Conservation (phyloP, 1,284 basidiomycete genomes). For the Fomitopsis betulina region DNA sequence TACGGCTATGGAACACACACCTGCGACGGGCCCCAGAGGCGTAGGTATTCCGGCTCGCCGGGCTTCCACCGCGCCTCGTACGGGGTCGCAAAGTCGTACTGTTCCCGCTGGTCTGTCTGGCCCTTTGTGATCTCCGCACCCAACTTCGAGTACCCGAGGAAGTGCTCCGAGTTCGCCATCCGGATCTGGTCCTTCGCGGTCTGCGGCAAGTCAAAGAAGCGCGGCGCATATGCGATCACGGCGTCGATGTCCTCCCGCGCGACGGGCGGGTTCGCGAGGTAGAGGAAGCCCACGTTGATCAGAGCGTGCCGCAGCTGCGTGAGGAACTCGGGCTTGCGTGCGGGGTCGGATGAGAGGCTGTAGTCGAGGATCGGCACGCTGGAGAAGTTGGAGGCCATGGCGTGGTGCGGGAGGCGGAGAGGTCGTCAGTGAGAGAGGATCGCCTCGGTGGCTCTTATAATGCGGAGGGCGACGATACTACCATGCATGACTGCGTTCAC, state of each 20-base stretch:
- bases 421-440: background rate
- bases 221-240: conserved; percentile 49
- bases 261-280: conserved; percentile 54
- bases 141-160: conserved; percentile 60
- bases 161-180: conserved; percentile 62
- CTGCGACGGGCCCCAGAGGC: conserved; percentile 62
- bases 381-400: conserved; percentile 36
- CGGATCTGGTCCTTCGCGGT: conserved; percentile 53
- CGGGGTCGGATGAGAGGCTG: conserved; percentile 33
- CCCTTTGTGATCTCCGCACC: conserved; percentile 65
- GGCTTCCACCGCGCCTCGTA: conserved; percentile 45
- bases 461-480: background rate
- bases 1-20: conserved; percentile 28
- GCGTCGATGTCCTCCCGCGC: conserved; percentile 35
- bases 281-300: conserved; percentile 66
- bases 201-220: conserved; percentile 57
- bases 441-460: background rate
- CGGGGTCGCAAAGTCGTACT: conserved; percentile 64
- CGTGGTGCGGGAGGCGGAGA: background rate
- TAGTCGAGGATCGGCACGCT: conserved; percentile 59
- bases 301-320: conserved; percentile 55
- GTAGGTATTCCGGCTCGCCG: conserved; percentile 56
- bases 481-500: background rate
- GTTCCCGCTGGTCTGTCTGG: conserved; percentile 58
- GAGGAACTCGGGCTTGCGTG: conserved; percentile 44